These are phyloP conservation scores for Globisporangium paroecandrum DNA, from an alignment of 352 stramenopile species.

Conservation along the genomic window DNA sequence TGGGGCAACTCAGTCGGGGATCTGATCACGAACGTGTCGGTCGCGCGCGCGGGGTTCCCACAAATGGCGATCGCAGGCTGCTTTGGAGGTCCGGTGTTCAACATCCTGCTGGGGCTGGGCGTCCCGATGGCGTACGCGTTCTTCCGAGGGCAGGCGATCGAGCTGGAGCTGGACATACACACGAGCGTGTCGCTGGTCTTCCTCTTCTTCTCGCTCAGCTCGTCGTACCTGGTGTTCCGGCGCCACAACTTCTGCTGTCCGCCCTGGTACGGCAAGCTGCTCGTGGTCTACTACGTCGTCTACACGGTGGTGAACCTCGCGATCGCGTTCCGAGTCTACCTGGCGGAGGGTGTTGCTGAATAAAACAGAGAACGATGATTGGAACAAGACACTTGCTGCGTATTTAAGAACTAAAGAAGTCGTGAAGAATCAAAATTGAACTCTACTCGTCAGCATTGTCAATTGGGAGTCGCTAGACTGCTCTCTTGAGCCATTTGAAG, in stretches of 20 bases:
- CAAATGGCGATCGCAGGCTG: conserved; percentile 86
- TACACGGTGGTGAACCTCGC: conserved; percentile 74
- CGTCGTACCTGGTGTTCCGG: conserved; percentile 53
- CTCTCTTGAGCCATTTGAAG: conserved; percentile 58
- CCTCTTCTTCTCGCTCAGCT: conserved; percentile 51
- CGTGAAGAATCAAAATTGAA: neutral
- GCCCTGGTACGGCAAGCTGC: conserved; percentile 65
- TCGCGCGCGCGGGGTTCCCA: conserved; percentile 71
- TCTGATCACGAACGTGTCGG: conserved; percentile 80
- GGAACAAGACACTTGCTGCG: neutral
- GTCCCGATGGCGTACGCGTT: conserved; percentile 68
- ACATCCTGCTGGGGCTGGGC: conserved; percentile 75
- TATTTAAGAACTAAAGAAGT: conserved; percentile 8
- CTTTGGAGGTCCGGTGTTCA: conserved; percentile 82
- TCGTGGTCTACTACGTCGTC: conserved; percentile 61
- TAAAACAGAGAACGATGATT: neutral
- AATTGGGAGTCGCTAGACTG: conserved; percentile 17
- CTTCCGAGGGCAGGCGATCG: conserved; percentile 35
- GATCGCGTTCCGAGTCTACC: conserved; percentile 37
- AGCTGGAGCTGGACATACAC: conserved; percentile 59
- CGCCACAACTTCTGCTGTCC: conserved; percentile 56
- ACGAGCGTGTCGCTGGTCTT: conserved; percentile 71
- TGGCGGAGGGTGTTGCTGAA: neutral
- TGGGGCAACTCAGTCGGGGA: conserved; percentile 86
- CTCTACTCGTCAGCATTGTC: conserved; percentile 7